These are phyloP conservation scores for Syncephalastrum sp. DNA, from an alignment of 371 early-diverging fungal genomes.

Conservation along the genomic window DNA sequence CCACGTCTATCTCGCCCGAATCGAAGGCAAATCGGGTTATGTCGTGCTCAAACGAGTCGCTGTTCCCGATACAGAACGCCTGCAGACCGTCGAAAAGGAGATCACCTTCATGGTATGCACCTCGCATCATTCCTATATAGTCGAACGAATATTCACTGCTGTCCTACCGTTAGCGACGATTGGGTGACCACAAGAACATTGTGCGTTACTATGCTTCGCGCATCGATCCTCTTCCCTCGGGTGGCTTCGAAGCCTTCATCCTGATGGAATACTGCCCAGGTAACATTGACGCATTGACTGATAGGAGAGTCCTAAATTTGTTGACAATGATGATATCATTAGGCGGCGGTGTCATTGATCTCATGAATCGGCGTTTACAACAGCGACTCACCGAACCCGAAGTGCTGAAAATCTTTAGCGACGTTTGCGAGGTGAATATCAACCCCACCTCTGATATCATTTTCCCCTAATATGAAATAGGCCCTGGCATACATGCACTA, in stretches of 20 bases:
- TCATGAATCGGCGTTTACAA: constrained; percentile 79
- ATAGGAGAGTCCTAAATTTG: background rate
- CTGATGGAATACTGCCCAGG: constrained; percentile 91
- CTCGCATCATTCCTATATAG: background rate
- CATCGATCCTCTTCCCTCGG: constrained; percentile 55
- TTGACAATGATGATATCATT: background rate
- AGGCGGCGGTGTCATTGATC: constrained; percentile 85
- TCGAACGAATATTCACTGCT: background rate
- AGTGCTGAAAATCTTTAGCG: constrained; percentile 82
- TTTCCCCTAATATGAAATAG: constrained; percentile 23
- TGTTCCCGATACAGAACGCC: constrained; percentile 66
- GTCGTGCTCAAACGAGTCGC: constrained; percentile 81
- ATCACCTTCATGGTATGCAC: constrained; percentile 71
- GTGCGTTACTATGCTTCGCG: constrained; percentile 77
- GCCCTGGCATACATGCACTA: constrained; percentile 92
- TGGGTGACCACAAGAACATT: constrained; percentile 82
- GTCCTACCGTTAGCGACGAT: constrained; percentile 48
- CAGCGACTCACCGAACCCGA: constrained; percentile 76
- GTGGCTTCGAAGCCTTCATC: constrained; percentile 78
- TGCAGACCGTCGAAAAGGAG: constrained; percentile 70
- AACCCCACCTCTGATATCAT: background rate
- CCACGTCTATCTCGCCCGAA: constrained; percentile 80
- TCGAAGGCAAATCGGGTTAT: constrained; percentile 48
- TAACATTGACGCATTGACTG: constrained; percentile 18
- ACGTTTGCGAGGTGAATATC: constrained; percentile 68